Evolutionary conservation across 805 yeast genomes (phyloP).

Genomic region (Lachancea lanzarotensis): DNA sequence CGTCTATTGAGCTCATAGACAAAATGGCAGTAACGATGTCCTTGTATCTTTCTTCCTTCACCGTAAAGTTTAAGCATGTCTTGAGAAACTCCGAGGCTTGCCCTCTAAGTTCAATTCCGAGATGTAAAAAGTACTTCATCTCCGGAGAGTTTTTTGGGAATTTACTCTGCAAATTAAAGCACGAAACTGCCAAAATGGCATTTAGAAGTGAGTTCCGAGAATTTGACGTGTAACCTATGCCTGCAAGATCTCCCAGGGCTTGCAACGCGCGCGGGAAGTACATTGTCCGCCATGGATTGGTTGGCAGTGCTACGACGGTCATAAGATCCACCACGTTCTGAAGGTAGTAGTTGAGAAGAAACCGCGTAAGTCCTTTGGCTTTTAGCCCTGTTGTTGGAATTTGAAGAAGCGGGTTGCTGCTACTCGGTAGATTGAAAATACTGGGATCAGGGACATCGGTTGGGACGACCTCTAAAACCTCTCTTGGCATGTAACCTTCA

Average conservation of each 20-base stretch:
- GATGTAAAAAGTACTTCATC: slow-evolving; percentile 61
- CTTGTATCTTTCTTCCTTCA: slow-evolving; percentile 61
- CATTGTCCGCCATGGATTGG: slow-evolving; percentile 84
- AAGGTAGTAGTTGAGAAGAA: slow-evolving; percentile 62
- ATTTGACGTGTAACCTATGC: slow-evolving; percentile 64
- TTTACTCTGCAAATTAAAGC: slow-evolving; percentile 71
- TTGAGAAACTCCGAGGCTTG: slow-evolving; percentile 68
- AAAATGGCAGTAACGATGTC: slow-evolving; percentile 77
- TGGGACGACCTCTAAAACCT: slow-evolving; percentile 12
- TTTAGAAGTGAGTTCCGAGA: slow-evolving; percentile 73
- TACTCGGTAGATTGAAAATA: slow-evolving; percentile 10
- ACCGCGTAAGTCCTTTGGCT: slow-evolving; percentile 65
- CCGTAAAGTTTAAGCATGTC: slow-evolving; percentile 47
- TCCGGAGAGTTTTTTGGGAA: slow-evolving; percentile 60
- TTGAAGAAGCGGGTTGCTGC: slow-evolving; percentile 22
- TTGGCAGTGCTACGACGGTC: slow-evolving; percentile 64
- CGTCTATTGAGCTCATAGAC: slow-evolving; percentile 82
- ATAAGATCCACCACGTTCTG: slow-evolving; percentile 72
- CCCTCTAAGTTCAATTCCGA: slow-evolving; percentile 67
- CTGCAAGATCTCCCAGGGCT: slow-evolving; percentile 76
- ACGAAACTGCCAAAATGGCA: slow-evolving; percentile 74
- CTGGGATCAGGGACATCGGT: slow-evolving; percentile 17
- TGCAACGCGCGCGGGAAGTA: slow-evolving; percentile 75
- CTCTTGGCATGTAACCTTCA: slow-evolving; percentile 10
- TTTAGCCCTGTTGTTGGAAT: slow-evolving; percentile 57